phyloP scores from a whole-genome alignment of 441 rosid species.

The Croton setiger region DNA sequence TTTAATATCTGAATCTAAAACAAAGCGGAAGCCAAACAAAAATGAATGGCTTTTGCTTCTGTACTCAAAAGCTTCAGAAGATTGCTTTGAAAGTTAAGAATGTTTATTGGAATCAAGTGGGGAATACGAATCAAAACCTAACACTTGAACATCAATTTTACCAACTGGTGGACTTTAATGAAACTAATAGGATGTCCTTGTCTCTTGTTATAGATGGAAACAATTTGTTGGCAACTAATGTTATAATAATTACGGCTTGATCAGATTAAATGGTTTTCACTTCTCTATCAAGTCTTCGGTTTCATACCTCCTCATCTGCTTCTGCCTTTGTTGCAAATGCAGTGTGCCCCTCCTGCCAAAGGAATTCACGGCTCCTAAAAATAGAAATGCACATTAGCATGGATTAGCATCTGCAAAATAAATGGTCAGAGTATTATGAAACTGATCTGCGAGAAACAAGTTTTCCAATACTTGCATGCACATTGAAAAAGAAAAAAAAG shows the following conservation, averaged over 20 bases:
- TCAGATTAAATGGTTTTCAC: neutral
- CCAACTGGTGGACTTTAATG: neutral
- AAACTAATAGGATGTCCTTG: neutral
- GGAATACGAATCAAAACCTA: neutral
- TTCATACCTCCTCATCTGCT: conserved; percentile 86
- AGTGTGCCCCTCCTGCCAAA: conserved; percentile 99
- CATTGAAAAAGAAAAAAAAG: conserved; percentile 1
- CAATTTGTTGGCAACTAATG: neutral
- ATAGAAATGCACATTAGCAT: conserved; percentile 16
- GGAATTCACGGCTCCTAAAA: conserved; percentile 96
- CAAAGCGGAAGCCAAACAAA: neutral
- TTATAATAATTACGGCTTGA: neutral
- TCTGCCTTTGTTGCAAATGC: conserved; percentile 91
- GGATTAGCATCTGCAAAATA: neutral
- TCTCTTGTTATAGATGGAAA: neutral
- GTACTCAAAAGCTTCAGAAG: neutral
- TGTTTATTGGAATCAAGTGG: neutral
- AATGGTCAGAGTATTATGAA: neutral
- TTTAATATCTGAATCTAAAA: neutral
- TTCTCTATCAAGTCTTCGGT: neutral
- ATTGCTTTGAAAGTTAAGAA: neutral
- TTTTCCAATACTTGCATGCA: neutral
- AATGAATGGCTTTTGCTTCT: neutral
- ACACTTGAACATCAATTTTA: neutral
- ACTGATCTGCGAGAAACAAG: neutral